Conservation (phyloP, 257 asterid genomes). For the Plantago ovata region DNA sequence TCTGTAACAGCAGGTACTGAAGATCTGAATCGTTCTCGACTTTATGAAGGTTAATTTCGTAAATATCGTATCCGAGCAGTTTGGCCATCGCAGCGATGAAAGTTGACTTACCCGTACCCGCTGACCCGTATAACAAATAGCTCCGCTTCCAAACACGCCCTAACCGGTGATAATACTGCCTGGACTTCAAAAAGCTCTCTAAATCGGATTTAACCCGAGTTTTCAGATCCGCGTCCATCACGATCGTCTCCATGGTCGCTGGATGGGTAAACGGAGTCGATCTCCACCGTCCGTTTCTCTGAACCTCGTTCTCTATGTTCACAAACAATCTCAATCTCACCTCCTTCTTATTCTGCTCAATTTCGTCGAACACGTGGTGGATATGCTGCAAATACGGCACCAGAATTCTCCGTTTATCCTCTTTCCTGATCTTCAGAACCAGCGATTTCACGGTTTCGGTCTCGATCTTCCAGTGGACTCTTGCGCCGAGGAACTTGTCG, state of each 20-base stretch:
- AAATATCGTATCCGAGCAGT: constrained; percentile 59
- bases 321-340: constrained; percentile 53
- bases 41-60: constrained; percentile 66
- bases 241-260: constrained; percentile 75
- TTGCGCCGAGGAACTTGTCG: constrained; percentile 73
- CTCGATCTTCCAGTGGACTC: constrained; percentile 59
- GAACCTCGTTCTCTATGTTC: constrained; percentile 47
- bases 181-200: constrained; percentile 63
- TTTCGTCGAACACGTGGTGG: constrained; percentile 60
- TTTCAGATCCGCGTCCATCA: constrained; percentile 87
- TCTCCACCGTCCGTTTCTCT: constrained; percentile 69
- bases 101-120: constrained; percentile 89
- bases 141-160: constrained; percentile 96
- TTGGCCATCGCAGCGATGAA: constrained; percentile 79
- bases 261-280: constrained; percentile 74
- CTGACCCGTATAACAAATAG: constrained; percentile 67
- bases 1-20: constrained; percentile 61
- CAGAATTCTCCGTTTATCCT: constrained; percentile 64
- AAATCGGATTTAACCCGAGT: constrained; percentile 66
- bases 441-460: constrained; percentile 34
- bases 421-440: constrained; percentile 55
- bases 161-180: constrained; percentile 71
- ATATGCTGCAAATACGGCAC: constrained; percentile 71
- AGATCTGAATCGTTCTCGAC: constrained; percentile 67
- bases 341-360: constrained; percentile 65